These are phyloP conservation scores for Agrocybe chaxingu DNA, from an alignment of 768 basidiomycete genomes.

Conservation along the genomic window DNA sequence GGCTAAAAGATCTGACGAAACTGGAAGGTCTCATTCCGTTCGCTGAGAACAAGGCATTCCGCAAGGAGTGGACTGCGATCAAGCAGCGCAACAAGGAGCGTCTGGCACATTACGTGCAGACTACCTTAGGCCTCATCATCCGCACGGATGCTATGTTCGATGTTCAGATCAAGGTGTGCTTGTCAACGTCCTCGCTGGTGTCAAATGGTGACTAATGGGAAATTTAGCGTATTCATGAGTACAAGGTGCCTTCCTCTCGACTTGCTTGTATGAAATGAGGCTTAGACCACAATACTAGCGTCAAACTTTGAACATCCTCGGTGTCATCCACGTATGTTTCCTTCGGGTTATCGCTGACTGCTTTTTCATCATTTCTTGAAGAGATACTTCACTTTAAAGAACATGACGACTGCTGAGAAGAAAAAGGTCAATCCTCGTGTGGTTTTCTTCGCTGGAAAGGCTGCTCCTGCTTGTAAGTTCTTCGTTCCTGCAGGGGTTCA, in stretches of 20 bases:
- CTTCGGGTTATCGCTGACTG: not conserved
- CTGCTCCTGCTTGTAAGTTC: conserved; percentile 85
- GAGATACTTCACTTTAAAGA: conserved; percentile 82
- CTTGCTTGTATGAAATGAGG: not conserved
- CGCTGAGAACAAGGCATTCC: conserved; percentile 73
- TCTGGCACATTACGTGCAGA: conserved; percentile 73
- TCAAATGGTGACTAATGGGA: not conserved
- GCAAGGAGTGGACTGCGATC: conserved; percentile 76
- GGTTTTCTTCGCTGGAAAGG: conserved; percentile 97
- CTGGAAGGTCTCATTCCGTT: conserved; percentile 75
- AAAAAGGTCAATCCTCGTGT: conserved; percentile 83
- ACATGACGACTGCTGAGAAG: conserved; percentile 71
- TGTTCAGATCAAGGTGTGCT: conserved; percentile 78
- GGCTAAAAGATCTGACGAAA: conserved; percentile 81
- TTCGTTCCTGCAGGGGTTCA: not conserved
- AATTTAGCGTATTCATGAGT: conserved; percentile 82
- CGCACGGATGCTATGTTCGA: conserved; percentile 83
- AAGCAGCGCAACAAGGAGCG: conserved; percentile 92
- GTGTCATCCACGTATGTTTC: conserved; percentile 72
- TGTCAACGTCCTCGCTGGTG: not conserved
- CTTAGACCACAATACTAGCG: conserved; percentile 41
- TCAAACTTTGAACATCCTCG: conserved; percentile 92
- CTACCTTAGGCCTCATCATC: conserved; percentile 64
- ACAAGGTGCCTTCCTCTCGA: conserved; percentile 49
- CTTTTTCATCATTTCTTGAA: conserved; percentile 24